Evolutionary conservation across 345 rosid species (phyloP), one percentile per base, ranked within the genome.

Genomic region (Cardamine occulta): DNA sequence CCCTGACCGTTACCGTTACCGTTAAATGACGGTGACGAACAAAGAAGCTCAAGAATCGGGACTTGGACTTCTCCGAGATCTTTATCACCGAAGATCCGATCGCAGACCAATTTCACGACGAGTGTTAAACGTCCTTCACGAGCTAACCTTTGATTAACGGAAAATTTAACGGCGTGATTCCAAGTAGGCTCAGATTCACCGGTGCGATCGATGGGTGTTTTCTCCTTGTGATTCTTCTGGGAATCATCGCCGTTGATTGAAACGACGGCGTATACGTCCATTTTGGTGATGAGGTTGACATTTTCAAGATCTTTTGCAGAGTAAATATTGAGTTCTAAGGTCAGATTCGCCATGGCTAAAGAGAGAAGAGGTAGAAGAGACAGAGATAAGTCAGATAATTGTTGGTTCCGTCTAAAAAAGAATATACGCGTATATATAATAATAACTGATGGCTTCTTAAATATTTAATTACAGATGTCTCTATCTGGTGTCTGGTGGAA

Each of bases 241-340:
- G 78, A 54, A 66, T 75, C 74, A 58, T 81, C 92, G 39, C 97
- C 94, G 67, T 72, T 15, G 82, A 93, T 72, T 11, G 79, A 85
- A 79, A 82, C 87, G 76, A 86, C 80, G 17, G 81, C 91, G 85
- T 89, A 93, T 2, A 86, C 94, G 59, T 89, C 97, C 98, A 91
- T 93, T 70, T 87, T 93, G 55, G 88, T 68, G 75, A 93, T 54
- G 11, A 86, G 77, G 28, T 91, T 91, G 63, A 88, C 93, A 60
- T 89, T 79, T 70, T 91, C 84, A 24, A 93, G 85, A 68, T 81
- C 85, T 52, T 84, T 86, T 24, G 96, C 98, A 8, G 93, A 87
- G 79, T 78, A 73, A 15, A 89, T 70, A 77, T 86, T 91, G 82
- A 93, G 80, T 6, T 93, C 93, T 13, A 93, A 69, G 26, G 82